Percentiles rank a stretch among this genome's conserved stretches.
These are phyloP conservation scores for Arachnomyces sp. DNA, from an alignment of 2,329 filamentous ascomycete species.

Conservation along the genomic window DNA sequence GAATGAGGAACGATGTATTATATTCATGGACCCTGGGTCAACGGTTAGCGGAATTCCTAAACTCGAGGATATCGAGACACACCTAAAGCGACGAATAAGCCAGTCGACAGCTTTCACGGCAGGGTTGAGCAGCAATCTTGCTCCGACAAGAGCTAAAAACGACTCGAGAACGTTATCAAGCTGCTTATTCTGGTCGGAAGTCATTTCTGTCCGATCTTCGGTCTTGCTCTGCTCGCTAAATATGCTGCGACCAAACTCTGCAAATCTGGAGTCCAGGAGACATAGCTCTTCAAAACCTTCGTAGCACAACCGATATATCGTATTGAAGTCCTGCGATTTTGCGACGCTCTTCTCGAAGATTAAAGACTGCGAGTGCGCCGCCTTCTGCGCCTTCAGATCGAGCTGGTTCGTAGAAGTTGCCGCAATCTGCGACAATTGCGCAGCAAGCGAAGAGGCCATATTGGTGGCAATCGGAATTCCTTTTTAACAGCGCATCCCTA, in stretches of 20 bases:
- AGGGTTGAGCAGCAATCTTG: conserved; percentile 72
- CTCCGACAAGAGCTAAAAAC: conserved; percentile 74
- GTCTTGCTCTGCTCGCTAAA: conserved; percentile 92
- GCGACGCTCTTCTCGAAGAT: conserved; percentile 85
- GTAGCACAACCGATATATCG: conserved; percentile 75
- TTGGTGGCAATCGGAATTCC: conserved; percentile 11
- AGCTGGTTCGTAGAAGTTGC: conserved; percentile 83
- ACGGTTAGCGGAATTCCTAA: conserved; percentile 1
- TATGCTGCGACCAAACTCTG: conserved; percentile 64
- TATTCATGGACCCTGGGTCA: conserved; percentile 72
- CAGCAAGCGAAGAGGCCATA: conserved; percentile 82
- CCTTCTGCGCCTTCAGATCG: conserved; percentile 86
- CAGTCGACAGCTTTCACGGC: conserved; percentile 90
- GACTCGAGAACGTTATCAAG: conserved; percentile 69
- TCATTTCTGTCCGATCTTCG: conserved; percentile 82
- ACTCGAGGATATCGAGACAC: conserved; percentile 18
- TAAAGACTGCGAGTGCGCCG: conserved; percentile 85
- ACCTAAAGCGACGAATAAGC: conserved; percentile 87
- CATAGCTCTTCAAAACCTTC: conserved; percentile 91
- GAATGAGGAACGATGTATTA: conserved; percentile 69
- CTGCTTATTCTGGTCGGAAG: conserved; percentile 69
- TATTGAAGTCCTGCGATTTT: conserved; percentile 81
- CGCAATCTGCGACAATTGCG: conserved; percentile 89
- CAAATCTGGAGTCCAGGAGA: conserved; percentile 72
- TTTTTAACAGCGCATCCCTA: conserved; percentile 8